A percentile compares a stretch with the other conserved stretches of the same genome.
These are phyloP conservation scores for Saccharomyces pastorianus DNA, from an alignment of 1,139 yeast genomes.

Conservation along the genomic window DNA sequence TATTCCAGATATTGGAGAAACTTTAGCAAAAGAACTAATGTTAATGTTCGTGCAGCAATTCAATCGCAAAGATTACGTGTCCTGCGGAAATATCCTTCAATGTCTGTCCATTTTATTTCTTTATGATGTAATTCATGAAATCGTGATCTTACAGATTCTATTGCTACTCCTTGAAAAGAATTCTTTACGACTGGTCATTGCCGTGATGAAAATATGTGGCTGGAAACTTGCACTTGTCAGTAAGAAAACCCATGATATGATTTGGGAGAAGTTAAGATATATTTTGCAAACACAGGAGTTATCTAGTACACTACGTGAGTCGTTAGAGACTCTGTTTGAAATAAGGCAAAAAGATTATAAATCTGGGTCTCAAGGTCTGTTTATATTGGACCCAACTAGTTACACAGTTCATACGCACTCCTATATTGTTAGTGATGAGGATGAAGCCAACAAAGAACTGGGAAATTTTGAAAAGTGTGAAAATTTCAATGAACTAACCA, in stretches of 20 bases:
- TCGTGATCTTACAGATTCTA: constrained; percentile 55
- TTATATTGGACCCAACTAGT: neutral
- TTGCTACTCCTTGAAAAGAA: constrained; percentile 48
- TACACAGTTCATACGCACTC: neutral
- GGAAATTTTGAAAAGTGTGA: neutral
- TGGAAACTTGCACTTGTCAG: constrained; percentile 37
- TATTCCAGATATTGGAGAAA: constrained; percentile 60
- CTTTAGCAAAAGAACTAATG: constrained; percentile 40
- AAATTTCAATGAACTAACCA: neutral
- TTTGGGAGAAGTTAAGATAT: constrained; percentile 55
- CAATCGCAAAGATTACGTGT: neutral
- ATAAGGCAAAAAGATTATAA: constrained; percentile 43
- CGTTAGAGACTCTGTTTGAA: constrained; percentile 48
- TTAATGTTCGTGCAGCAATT: neutral
- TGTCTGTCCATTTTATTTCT: constrained; percentile 38
- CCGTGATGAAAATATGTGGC: constrained; percentile 41
- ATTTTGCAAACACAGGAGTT: constrained; percentile 50
- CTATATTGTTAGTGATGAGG: neutral
- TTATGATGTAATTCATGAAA: constrained; percentile 57
- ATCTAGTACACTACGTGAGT: constrained; percentile 38
- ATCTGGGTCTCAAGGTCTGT: constrained; percentile 14
- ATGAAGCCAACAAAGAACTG: neutral
- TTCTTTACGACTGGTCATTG: constrained; percentile 43
- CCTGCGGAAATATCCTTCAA: neutral
- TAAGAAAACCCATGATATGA: constrained; percentile 40